Percentiles rank a stretch among this genome's conserved stretches.
Conservation (phyloP, 768 basidiomycete species). For the Mrakia frigida region DNA sequence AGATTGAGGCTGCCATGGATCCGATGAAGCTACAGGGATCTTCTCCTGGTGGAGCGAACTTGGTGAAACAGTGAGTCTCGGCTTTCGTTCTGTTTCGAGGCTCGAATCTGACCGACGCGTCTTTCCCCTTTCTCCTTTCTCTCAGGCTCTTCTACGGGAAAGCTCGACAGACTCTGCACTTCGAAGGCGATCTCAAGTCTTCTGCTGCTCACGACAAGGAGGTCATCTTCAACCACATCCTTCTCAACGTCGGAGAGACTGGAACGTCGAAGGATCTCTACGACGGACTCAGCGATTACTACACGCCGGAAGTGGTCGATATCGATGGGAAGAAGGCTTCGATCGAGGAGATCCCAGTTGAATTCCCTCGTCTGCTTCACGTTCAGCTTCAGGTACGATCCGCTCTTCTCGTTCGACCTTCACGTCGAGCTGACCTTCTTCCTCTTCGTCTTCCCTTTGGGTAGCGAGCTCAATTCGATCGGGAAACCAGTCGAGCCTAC, state of each 20-base stretch:
- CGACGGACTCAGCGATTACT: constrained; percentile 85
- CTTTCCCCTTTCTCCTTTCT: not conserved
- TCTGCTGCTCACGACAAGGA: constrained; percentile 63
- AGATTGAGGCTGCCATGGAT: constrained; percentile 83
- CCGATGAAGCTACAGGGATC: constrained; percentile 53
- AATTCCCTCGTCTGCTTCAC: constrained; percentile 83
- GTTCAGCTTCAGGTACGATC: constrained; percentile 80
- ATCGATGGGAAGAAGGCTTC: constrained; percentile 75
- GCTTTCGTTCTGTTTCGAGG: not conserved
- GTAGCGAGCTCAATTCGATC: constrained; percentile 60
- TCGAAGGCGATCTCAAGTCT: constrained; percentile 33
- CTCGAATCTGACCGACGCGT: not conserved
- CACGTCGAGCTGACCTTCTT: not conserved
- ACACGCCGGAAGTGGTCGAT: constrained; percentile 73
- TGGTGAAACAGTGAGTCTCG: constrained; percentile 34
- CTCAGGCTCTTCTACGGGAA: constrained; percentile 80
- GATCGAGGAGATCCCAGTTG: constrained; percentile 77
- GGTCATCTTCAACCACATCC: constrained; percentile 86
- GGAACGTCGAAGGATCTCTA: constrained; percentile 75
- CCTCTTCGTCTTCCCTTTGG: not conserved
- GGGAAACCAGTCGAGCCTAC: constrained; percentile 81
- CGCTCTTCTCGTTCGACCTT: not conserved
- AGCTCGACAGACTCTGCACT: constrained; percentile 56
- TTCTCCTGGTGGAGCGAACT: constrained; percentile 29
- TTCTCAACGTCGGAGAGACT: constrained; percentile 78